Conservation (phyloP, 2,329 filamentous ascomycete genomes). For the Aureobasidium sp. region DNA sequence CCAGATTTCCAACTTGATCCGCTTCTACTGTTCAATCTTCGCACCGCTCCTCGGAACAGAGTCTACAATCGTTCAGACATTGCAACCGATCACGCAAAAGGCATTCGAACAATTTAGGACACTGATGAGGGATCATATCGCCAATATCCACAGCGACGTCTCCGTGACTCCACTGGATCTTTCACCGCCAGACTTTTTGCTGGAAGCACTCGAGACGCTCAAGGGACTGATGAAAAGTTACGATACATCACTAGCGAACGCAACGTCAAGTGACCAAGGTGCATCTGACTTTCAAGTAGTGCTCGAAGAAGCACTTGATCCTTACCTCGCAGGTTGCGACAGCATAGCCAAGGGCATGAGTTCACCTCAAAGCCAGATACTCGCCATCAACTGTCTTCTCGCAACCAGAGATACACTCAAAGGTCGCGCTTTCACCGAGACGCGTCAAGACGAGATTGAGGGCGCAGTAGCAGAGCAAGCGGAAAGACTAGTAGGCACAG, state of each 20-base stretch:
- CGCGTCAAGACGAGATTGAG: slow-evolving; percentile 35
- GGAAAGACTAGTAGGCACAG: slow-evolving; percentile 49
- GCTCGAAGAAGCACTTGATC: slow-evolving; percentile 72
- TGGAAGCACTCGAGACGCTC: slow-evolving; percentile 72
- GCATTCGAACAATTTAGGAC: slow-evolving; percentile 76
- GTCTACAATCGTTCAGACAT: slow-evolving; percentile 62
- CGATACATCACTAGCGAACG: slow-evolving; percentile 64
- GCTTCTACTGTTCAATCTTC: slow-evolving; percentile 85
- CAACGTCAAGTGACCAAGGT: slow-evolving; percentile 51
- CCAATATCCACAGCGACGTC: slow-evolving; percentile 65
- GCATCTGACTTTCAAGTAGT: slow-evolving; percentile 58
- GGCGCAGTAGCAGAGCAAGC: slow-evolving; percentile 26
- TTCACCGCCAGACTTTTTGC: slow-evolving; percentile 70
- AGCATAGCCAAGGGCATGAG: slow-evolving; percentile 58
- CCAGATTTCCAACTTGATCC: slow-evolving; percentile 80
- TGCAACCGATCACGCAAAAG: slow-evolving; percentile 63
- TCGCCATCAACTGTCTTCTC: slow-evolving; percentile 65
- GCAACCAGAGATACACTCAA: slow-evolving; percentile 51
- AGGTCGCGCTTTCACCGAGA: slow-evolving; percentile 57
- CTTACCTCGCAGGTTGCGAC: slow-evolving; percentile 71
- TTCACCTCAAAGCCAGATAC: slow-evolving; percentile 55
- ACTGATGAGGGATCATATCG: slow-evolving; percentile 72
- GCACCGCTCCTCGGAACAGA: slow-evolving; percentile 64
- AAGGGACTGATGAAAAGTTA: slow-evolving; percentile 76
- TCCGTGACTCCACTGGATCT: slow-evolving; percentile 65